Base-by-base conservation (phyloP, 2,329 filamentous ascomycete genomes). In the Diaporthe sp. region DNA sequence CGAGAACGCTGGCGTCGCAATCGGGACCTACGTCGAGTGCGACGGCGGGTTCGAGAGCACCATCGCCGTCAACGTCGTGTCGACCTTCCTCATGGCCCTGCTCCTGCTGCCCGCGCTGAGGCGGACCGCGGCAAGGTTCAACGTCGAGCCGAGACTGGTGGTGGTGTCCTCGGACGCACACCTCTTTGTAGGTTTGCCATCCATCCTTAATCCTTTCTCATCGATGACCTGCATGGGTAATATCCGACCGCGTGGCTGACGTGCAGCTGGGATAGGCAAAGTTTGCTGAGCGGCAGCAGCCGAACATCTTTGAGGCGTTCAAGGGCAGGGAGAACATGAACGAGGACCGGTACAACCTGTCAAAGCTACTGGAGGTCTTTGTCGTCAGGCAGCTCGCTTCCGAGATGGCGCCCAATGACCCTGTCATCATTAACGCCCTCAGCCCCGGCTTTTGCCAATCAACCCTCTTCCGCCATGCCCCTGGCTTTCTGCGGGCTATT, bases 21-120 rank as follows among this genome's bases (percentile, higher is more conserved):
- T 76, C 15, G 25, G 53, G 8, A 74, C 67, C 37, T 75, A 79
- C 17, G 71, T 61, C 25, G 55, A 42, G 31, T 71, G 80, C 51
- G 76, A 80, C 42, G 85, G 86, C 68, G 87, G 85, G 3, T 82
- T 85, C 74, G 87, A 89, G 79, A 78, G 79, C 22, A 85, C 81
- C 53, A 79, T 88, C 60, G 85, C 85, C 3, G 83, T 89, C 67
- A 89, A 90, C 78, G 85, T 88, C 28, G 81, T 90, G 49, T 84
- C 83, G 6, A 88, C 86, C 0, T 85, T 86, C 51, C 80, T 89
- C 31, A 81, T 89, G 72, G 84, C 84, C 0, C 55, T 89, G 20
- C 76, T 85, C 70, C 77, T 88, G 34, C 79, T 90, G 34, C 87
- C 88, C 1, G 77, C 80, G 37, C 77, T 90, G 77, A 82, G 83